phyloP scores from a whole-genome alignment of 106 monocot genomes.

The Dioscorea alata region DNA sequence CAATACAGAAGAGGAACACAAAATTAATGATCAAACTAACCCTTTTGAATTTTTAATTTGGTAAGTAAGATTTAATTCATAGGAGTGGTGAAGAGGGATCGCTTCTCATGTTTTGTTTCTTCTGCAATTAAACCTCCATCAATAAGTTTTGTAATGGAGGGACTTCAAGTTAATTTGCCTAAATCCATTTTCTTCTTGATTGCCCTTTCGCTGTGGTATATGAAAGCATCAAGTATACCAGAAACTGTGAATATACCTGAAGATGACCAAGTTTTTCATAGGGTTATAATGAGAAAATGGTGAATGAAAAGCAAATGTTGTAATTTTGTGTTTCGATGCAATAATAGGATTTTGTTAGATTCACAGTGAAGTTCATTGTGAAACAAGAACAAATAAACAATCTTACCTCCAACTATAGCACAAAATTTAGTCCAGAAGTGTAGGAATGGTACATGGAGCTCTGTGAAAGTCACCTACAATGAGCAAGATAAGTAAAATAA shows the following conservation, averaged over 20 bases:
- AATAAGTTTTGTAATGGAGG: not conserved
- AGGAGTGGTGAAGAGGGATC: not conserved
- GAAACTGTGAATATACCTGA: constrained; percentile 52
- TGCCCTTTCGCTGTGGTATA: constrained; percentile 34
- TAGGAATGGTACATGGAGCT: constrained; percentile 49
- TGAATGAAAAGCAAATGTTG: not conserved
- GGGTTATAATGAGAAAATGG: not conserved
- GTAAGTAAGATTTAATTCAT: too few species aligned
- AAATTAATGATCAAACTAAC: too few species aligned
- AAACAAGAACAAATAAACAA: not conserved
- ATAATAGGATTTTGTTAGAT: not conserved
- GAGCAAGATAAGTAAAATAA: not conserved
- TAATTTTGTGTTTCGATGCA: not conserved
- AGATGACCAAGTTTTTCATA: not conserved
- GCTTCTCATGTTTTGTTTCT: not conserved
- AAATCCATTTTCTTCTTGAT: constrained; percentile 44
- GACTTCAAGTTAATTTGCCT: not conserved
- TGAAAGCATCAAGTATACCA: constrained; percentile 33
- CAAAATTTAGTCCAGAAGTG: constrained; percentile 78
- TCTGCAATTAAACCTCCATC: not conserved
- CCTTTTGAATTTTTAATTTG: not conserved
- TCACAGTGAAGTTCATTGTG: not conserved
- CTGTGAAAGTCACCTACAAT: constrained; percentile 62
- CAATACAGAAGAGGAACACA: too few species aligned
- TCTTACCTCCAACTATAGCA: constrained; percentile 72